These are phyloP conservation scores for Argentina anserina DNA, from an alignment of 306 rosid genomes.

Conservation along the genomic window DNA sequence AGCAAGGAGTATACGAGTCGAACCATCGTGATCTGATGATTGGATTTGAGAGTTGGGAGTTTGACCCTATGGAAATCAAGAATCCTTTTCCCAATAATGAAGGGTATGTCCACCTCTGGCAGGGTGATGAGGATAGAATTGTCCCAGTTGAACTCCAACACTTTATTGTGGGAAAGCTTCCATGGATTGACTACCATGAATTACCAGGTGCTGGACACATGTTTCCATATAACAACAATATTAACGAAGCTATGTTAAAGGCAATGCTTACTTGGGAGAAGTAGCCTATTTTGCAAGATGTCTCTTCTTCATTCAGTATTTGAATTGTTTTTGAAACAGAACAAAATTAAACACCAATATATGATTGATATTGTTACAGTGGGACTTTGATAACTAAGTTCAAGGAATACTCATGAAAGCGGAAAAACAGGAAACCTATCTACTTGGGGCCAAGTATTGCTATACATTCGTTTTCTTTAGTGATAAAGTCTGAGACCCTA, in stretches of 20 bases:
- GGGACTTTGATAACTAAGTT: background rate
- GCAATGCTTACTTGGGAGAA: slow-evolving; percentile 28
- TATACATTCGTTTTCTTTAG: background rate
- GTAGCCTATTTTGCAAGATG: background rate
- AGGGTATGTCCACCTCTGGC: slow-evolving; percentile 61
- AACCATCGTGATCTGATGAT: slow-evolving; percentile 39
- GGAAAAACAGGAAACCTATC: background rate
- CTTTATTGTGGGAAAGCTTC: slow-evolving; percentile 42
- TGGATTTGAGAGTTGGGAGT: slow-evolving; percentile 68
- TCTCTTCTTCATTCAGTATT: background rate
- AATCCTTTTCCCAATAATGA: slow-evolving; percentile 44
- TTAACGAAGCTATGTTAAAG: slow-evolving; percentile 33
- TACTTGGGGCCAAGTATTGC: background rate
- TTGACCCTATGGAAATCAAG: slow-evolving; percentile 45
- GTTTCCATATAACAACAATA: slow-evolving; percentile 25
- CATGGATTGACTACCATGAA: slow-evolving; percentile 76
- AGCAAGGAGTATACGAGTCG: slow-evolving; percentile 56
- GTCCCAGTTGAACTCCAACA: slow-evolving; percentile 38
- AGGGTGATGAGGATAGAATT: slow-evolving; percentile 55
- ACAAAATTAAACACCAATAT: background rate
- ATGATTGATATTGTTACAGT: background rate
- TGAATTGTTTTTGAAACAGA: background rate
- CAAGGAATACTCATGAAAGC: background rate
- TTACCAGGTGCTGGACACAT: slow-evolving; percentile 60
- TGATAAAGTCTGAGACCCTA: background rate